phyloP scores from a whole-genome alignment of 1,284 basidiomycete species.

The Irpex lacteus region DNA sequence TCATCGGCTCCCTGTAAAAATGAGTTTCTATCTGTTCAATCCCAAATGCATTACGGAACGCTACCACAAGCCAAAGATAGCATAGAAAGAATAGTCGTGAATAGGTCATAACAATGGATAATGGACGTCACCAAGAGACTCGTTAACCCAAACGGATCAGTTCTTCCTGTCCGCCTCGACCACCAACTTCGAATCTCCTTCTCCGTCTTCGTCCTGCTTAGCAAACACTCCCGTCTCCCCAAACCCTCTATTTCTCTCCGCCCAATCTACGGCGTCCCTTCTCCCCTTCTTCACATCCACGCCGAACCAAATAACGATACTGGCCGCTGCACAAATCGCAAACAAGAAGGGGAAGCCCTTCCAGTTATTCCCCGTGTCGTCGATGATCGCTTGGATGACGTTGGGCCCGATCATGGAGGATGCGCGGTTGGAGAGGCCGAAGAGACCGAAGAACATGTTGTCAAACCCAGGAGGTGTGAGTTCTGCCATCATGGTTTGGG shows the following conservation, averaged over 20 bases:
- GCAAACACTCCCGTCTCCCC: constrained; percentile 23
- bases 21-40: too few species aligned
- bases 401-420: constrained; percentile 81
- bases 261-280: constrained; percentile 64
- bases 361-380: constrained; percentile 72
- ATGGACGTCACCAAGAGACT: too few species aligned
- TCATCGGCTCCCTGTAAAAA: too few species aligned
- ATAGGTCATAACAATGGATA: too few species aligned
- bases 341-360: constrained; percentile 84
- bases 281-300: constrained; percentile 72
- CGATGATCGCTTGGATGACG: constrained; percentile 77
- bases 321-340: constrained; percentile 61
- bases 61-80: too few species aligned
- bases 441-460: constrained; percentile 86
- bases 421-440: constrained; percentile 79
- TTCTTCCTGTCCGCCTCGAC: background rate
- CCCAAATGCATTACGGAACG: too few species aligned
- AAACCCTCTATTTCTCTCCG: constrained; percentile 35
- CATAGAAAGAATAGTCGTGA: too few species aligned
- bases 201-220: constrained; percentile 20
- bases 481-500: constrained; percentile 88
- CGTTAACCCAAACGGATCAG: background rate
- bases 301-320: constrained; percentile 69
- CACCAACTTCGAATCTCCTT: constrained; percentile 13
- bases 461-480: constrained; percentile 80